Evolutionary conservation across 176 grass and related monocot genomes (phyloP).

Genomic region (Typha latifolia): DNA sequence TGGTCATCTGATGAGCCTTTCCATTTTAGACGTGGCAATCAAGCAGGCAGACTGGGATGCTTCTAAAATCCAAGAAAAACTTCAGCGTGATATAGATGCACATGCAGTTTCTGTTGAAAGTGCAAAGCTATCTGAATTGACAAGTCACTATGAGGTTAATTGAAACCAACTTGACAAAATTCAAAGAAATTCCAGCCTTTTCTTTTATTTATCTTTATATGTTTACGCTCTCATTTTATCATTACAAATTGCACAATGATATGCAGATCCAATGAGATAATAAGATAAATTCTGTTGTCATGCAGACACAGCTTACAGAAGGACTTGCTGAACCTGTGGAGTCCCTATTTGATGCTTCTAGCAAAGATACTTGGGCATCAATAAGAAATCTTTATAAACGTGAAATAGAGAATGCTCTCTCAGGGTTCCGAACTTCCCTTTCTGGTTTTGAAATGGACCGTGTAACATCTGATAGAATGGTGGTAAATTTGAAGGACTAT

Average conservation of each 20-base stretch:
- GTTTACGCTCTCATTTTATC: too few species aligned
- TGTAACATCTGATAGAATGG: conserved; percentile 31
- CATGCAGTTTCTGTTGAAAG: neutral
- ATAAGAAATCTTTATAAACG: conserved; percentile 51
- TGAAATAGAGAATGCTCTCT: conserved; percentile 42
- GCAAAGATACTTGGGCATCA: conserved; percentile 53
- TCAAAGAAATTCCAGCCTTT: too few species aligned
- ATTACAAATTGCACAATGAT: too few species aligned
- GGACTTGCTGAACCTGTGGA: conserved; percentile 58
- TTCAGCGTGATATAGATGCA: conserved; percentile 20
- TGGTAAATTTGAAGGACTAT: conserved; percentile 48
- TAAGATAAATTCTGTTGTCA: too few species aligned
- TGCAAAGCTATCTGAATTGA: too few species aligned
- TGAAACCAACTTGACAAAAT: neutral
- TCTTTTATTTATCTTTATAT: too few species aligned
- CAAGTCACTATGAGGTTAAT: conserved; percentile 44
- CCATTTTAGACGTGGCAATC: conserved; percentile 12
- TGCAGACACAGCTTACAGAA: conserved; percentile 52
- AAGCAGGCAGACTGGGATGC: conserved; percentile 14
- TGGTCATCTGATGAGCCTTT: neutral
- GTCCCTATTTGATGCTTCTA: conserved; percentile 53
- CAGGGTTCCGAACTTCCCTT: conserved; percentile 41
- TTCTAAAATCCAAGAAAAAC: conserved; percentile 14
- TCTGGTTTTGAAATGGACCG: conserved; percentile 68
- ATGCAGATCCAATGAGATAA: too few species aligned